Percentiles rank a stretch among this genome's conserved stretches.
These are phyloP conservation scores for Eutrema yunnanense DNA, from an alignment of 345 rosid genomes.

Conservation along the genomic window DNA sequence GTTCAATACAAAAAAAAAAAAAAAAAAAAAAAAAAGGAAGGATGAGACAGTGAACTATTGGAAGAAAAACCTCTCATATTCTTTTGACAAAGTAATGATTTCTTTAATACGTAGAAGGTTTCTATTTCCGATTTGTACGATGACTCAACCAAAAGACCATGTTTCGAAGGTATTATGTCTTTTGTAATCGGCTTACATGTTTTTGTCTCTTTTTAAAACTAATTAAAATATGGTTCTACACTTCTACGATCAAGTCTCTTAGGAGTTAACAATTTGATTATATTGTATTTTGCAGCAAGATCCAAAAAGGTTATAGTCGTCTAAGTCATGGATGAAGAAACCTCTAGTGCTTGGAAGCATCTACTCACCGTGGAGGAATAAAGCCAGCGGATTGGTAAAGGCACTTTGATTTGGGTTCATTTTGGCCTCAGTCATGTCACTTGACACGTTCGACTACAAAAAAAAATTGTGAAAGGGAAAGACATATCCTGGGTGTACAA, in stretches of 20 bases:
- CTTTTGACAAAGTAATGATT: too few species aligned
- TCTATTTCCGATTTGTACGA: too few species aligned
- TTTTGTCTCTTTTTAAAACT: too few species aligned
- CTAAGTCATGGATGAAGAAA: slow-evolving; percentile 15
- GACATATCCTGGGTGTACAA: slow-evolving; percentile 98
- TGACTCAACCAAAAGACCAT: too few species aligned
- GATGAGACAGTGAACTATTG: too few species aligned
- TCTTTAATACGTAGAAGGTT: too few species aligned
- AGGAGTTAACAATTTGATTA: background rate
- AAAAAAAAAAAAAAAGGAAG: too few species aligned
- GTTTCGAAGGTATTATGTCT: background rate
- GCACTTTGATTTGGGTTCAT: background rate
- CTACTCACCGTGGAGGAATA: slow-evolving; percentile 46
- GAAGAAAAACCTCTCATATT: too few species aligned
- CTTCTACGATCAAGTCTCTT: background rate
- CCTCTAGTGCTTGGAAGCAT: slow-evolving; percentile 38
- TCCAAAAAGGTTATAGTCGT: background rate
- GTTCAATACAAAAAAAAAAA: too few species aligned
- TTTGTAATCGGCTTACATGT: too few species aligned
- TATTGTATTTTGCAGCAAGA: slow-evolving; percentile 1
- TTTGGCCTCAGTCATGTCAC: background rate
- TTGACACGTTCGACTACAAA: background rate
- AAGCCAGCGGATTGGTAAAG: slow-evolving; percentile 52
- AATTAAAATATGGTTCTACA: too few species aligned
- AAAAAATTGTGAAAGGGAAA: slow-evolving; percentile 15